Evolutionary conservation across 2,329 filamentous ascomycete species (phyloP).

Genomic region (Paraconiothyrium sp.): DNA sequence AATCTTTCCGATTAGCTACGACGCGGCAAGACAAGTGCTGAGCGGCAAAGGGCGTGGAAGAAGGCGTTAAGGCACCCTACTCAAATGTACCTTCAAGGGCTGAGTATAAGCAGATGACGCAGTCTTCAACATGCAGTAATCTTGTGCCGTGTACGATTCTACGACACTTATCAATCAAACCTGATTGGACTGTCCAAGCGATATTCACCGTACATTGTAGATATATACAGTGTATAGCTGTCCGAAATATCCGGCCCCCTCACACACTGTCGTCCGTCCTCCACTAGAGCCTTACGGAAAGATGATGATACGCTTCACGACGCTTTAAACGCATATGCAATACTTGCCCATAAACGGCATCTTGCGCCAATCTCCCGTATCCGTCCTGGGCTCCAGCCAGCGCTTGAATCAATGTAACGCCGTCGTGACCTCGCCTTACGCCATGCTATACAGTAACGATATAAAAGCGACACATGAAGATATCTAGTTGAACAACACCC

Average conservation of each 20-base stretch:
- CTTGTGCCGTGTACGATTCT: neutral
- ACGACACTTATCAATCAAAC: neutral
- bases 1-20: too few relatives aligned
- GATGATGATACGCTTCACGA: slow-evolving; percentile 10
- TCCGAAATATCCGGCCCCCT: neutral
- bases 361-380: neutral
- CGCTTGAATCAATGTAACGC: neutral
- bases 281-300: neutral
- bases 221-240: slow-evolving; percentile 2
- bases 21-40: too few relatives aligned
- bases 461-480: neutral
- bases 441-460: slow-evolving; percentile 11
- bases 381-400: neutral
- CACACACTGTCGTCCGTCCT: neutral
- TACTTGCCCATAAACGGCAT: neutral
- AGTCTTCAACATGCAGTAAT: neutral
- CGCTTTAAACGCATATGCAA: slow-evolving; percentile 3
- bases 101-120: too few relatives aligned
- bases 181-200: neutral
- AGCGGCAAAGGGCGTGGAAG: too few relatives aligned
- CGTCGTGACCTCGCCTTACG: neutral
- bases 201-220: slow-evolving; percentile 4
- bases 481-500: slow-evolving; percentile 54
- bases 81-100: too few relatives aligned
- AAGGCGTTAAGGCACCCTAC: too few relatives aligned